phyloP scores from a whole-genome alignment of 176 grass and related monocot genomes.

The Pontederia paniculata region DNA sequence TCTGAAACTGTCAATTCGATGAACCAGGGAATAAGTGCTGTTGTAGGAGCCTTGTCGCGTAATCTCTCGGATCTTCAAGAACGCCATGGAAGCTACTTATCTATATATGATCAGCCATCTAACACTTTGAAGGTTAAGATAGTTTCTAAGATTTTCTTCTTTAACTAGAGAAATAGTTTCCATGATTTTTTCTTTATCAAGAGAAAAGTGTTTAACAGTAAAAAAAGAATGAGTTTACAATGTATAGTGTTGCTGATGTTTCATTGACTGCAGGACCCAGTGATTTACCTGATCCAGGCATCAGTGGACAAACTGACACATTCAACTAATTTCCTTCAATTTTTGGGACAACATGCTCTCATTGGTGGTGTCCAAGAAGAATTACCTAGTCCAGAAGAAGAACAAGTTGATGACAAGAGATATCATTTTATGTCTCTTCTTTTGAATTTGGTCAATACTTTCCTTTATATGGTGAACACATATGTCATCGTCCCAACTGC shows the following conservation, averaged over 20 bases:
- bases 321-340: constrained; percentile 16
- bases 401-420: constrained; percentile 1
- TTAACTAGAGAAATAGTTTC: no score
- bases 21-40: constrained; percentile 4
- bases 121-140: neutral
- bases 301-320: constrained; percentile 13
- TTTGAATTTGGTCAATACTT: constrained; percentile 10
- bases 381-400: neutral
- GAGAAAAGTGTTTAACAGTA: no score
- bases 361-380: constrained; percentile 6
- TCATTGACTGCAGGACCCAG: neutral
- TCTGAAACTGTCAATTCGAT: neutral
- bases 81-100: neutral
- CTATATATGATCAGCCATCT: constrained; percentile 1
- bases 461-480: constrained; percentile 12
- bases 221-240: neutral
- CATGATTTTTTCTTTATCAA: no score
- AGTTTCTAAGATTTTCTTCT: neutral
- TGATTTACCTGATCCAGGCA: constrained; percentile 11
- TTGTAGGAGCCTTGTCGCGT: neutral
- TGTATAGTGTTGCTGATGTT: neutral
- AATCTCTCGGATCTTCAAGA: neutral
- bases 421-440: constrained; percentile 14
- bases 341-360: constrained; percentile 13
- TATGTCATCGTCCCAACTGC: constrained; percentile 8